Base-by-base conservation (phyloP, 208 protist genomes). In the Leishmania martiniquensis region DNA sequence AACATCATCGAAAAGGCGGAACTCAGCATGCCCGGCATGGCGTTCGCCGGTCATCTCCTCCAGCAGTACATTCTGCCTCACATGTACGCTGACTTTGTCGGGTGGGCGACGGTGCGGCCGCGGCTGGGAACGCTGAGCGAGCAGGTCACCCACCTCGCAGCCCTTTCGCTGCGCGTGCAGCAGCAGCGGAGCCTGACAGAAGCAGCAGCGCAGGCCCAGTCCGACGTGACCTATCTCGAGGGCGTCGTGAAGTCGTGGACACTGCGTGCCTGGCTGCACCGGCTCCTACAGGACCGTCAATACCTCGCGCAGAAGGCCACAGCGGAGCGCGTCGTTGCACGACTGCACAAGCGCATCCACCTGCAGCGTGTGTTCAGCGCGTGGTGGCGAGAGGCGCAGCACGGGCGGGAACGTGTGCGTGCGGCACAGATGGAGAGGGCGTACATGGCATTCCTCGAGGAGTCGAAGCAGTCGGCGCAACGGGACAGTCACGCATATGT, bases 41-140 rank as follows among this genome's bases (percentile, higher is more conserved):
- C 63, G 22, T 94, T 91, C 76, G 94, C 91, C 20, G 42, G 90
- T 15, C 87, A 92, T 20, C 83, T 96, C 32, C 88, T 90, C 44
- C 78, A 75, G 29, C 84, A 86, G 60, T 93, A 93, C 80, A 72
- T 97, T 13, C 66, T 96, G 13, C 94, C 94, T 10, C 91, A 96
- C 83, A 42, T 97, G 34, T 97, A 96, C 78, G 77, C 85, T 17
- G 83, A 91, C 74, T 96, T 88, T 85, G 51, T 76, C 25, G 59
- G 78, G 17, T 86, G 83, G 66, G 45, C 76, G 20, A 44, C 78
- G 1, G 70, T 89, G 42, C 69, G 93, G 39, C 94, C 92, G 32
- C 66, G 57, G 42, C 63, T 91, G 52, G 90, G 88, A 57, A 82
- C 82, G 49, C 75, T 97, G 51, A 89, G 87, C 55, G 90, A 94